phyloP scores from a whole-genome alignment of 495 filamentous ascomycete species.

The Chaetomium tenue region DNA sequence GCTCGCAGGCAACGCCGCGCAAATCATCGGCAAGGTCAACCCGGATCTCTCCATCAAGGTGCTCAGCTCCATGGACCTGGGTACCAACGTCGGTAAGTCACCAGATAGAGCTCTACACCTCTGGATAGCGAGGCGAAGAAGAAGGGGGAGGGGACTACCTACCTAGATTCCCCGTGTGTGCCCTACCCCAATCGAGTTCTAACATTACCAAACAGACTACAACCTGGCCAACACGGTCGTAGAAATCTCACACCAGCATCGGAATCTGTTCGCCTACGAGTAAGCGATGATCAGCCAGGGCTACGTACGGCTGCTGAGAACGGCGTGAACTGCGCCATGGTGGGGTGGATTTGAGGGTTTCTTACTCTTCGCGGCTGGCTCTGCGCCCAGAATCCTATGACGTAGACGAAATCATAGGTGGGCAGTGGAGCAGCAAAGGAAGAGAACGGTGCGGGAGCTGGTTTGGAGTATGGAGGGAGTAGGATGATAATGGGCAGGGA shows the following conservation, averaged over 20 bases:
- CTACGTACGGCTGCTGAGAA: too few species aligned
- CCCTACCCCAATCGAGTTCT: background rate
- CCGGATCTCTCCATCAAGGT: constrained; percentile 73
- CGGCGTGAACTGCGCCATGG: too few species aligned
- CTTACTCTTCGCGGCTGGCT: too few species aligned
- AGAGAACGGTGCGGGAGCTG: too few species aligned
- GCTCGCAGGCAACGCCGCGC: constrained; percentile 71
- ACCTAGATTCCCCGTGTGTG: too few species aligned
- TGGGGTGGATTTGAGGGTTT: too few species aligned
- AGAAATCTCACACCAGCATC: constrained; percentile 82
- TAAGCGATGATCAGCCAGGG: background rate
- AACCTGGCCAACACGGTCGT: constrained; percentile 77
- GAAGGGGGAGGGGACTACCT: background rate
- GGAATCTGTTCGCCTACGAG: constrained; percentile 55
- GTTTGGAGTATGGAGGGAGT: too few species aligned
- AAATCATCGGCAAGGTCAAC: constrained; percentile 90
- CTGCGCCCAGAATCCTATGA: too few species aligned
- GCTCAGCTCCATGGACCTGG: constrained; percentile 75
- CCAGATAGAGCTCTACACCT: too few species aligned
- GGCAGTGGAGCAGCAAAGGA: too few species aligned
- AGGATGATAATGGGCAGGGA: too few species aligned
- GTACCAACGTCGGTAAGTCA: constrained; percentile 62
- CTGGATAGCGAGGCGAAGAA: background rate
- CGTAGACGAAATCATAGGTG: too few species aligned
- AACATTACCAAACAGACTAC: constrained; percentile 58